Base-by-base conservation (phyloP, 1,284 basidiomycete species). In the Pyrrhoderma lamaoense region DNA sequence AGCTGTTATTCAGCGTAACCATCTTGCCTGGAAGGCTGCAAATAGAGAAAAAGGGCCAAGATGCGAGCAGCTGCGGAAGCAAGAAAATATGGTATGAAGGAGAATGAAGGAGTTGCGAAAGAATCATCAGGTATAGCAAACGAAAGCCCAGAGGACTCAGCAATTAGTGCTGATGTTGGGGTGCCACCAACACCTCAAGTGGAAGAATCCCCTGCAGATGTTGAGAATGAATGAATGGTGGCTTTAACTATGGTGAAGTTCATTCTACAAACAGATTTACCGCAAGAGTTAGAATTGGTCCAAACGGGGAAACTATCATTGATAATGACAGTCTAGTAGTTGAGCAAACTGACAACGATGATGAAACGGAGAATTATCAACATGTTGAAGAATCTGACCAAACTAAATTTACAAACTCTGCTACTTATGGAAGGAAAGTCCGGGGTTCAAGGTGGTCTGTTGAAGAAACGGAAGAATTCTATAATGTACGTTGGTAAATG, bases 391-490 rank as follows among this genome's bases (percentile, higher is more conserved):
- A 93, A 64, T 85, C 85, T 0, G 89, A 93, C 59, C 73, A 76
- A 47, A 82, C 82, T 11, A 86, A 88, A 61, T 92, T 93, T 59
- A 78, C 89, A 54, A 94, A 93, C 64, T 89, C 86, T n/a, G 76
- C 76, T 16, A 85, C 85, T 1, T 90, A 89, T 61, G 79, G 82
- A 39, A 90, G 82, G 67, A 82, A 84, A 52, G 79, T 77, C 55
- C 76, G 82, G 31, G 85, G 85, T 3, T 84, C 82, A 3, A 77
- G 89, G 21, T 94, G 92, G 92, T 84, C 81, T 60, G 79, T 76
- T 13, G 85, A 87, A 58, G 91, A 93, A 63, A 93, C 91, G 0
- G 89, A 92, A 53, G 66, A 85, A 14, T 93, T 94, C 64, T 95
- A 80, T 62, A 75, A 87, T 52, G 90, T 90, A 59, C 61, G 83